These are phyloP conservation scores for Dissophora ornata DNA, from an alignment of 192 early-diverging fungal genomes.

Conservation along the genomic window DNA sequence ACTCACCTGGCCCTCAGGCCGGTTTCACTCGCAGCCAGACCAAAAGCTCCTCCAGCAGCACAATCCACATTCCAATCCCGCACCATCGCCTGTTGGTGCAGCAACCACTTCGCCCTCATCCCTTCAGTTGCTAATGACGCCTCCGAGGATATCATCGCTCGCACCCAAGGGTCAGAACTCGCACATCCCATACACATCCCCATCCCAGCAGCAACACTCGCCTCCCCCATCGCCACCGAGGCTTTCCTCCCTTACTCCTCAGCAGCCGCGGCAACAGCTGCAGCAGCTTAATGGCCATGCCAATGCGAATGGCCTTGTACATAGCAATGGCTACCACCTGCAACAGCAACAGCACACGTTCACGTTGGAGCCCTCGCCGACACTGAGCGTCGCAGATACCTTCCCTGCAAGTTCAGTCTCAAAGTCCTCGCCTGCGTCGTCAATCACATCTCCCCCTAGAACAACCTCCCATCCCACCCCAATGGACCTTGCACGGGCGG, in stretches of 20 bases:
- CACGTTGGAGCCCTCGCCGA: slow-evolving; percentile 28
- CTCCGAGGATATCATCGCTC: slow-evolving; percentile 43
- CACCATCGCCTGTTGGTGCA: slow-evolving; percentile 10
- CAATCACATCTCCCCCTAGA: slow-evolving; percentile 12
- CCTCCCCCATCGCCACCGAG: slow-evolving; percentile 24
- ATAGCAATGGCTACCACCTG: not conserved
- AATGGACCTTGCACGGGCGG: slow-evolving; percentile 21
- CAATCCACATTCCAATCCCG: slow-evolving; percentile 18
- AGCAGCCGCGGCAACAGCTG: not conserved
- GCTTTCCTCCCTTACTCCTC: not conserved
- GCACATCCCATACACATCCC: not conserved
- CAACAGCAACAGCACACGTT: slow-evolving; percentile 18
- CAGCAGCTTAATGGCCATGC: slow-evolving; percentile 14
- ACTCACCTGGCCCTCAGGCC: slow-evolving; percentile 33
- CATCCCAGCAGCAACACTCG: slow-evolving; percentile 6
- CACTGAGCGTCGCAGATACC: slow-evolving; percentile 33
- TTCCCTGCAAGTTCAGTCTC: slow-evolving; percentile 11
- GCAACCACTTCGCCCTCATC: slow-evolving; percentile 16
- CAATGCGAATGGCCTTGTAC: too few relatives aligned
- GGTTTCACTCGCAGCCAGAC: slow-evolving; percentile 14
- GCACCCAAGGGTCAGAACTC: slow-evolving; percentile 9
- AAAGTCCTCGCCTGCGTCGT: slow-evolving; percentile 40
- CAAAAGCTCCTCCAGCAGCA: slow-evolving; percentile 1
- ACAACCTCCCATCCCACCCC: slow-evolving; percentile 2
- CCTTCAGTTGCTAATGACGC: slow-evolving; percentile 30